A percentile compares a stretch with the other conserved stretches of the same genome.
phyloP scores from a whole-genome alignment of 352 stramenopile species.

The Globisporangium camurandrum region DNA sequence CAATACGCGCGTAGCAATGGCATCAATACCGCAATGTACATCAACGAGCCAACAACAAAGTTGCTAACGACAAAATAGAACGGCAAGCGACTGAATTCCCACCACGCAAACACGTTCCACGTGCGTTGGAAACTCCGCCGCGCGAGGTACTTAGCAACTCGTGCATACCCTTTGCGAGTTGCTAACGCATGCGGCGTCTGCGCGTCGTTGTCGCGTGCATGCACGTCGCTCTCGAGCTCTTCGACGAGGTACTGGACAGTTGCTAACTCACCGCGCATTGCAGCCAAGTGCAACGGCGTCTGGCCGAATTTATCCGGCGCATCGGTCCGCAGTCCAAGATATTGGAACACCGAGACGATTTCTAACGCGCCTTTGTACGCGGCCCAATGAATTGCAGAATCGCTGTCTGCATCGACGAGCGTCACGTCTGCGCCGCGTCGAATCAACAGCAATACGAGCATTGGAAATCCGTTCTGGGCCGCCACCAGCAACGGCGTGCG shows the following conservation, averaged over 20 bases:
- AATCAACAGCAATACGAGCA: constrained; percentile 75
- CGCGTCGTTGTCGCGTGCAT: constrained; percentile 36
- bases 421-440: constrained; percentile 59
- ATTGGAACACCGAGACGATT: constrained; percentile 80
- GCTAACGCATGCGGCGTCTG: constrained; percentile 59
- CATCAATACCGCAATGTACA: constrained; percentile 51
- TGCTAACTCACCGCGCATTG: constrained; percentile 59
- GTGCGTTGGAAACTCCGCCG: constrained; percentile 22
- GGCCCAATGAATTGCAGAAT: constrained; percentile 81
- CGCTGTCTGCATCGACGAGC: constrained; percentile 54
- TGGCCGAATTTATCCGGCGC: constrained; percentile 63
- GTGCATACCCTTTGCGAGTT: constrained; percentile 41
- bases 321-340: constrained; percentile 59
- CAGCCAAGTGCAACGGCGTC: constrained; percentile 77
- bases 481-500: constrained; percentile 69
- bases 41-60: constrained; percentile 21
- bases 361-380: constrained; percentile 82
- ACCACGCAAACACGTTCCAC: constrained; percentile 68
- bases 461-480: constrained; percentile 64
- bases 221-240: constrained; percentile 59
- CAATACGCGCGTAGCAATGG: constrained; percentile 44
- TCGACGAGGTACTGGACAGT: constrained; percentile 79
- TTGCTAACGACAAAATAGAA: constrained; percentile 70
- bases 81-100: constrained; percentile 45
- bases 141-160: constrained; percentile 48